Percentiles rank a stretch among this genome's conserved stretches.
These are phyloP conservation scores for Hansenula sp. DNA, from an alignment of 1,139 yeast species.

Conservation along the genomic window DNA sequence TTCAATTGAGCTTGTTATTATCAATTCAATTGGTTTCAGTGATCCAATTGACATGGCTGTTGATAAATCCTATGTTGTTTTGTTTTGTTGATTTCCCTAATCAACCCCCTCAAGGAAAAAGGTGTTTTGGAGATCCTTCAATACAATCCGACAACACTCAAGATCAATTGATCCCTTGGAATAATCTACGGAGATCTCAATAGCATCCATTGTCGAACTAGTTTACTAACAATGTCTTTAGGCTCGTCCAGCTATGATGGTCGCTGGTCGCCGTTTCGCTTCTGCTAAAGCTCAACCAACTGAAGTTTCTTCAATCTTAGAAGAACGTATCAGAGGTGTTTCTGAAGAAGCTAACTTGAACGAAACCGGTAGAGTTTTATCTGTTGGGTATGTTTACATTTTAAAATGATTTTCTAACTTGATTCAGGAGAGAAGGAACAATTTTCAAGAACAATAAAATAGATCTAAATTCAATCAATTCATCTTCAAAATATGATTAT, in stretches of 20 bases:
- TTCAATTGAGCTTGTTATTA: not conserved
- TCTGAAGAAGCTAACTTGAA: slow-evolving; percentile 96
- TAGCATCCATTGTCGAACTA: no score
- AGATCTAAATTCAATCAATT: no score
- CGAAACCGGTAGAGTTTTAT: slow-evolving; percentile 99
- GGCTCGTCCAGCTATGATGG: slow-evolving; percentile 71
- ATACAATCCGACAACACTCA: not conserved
- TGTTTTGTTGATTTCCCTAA: not conserved
- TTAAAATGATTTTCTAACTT: not conserved
- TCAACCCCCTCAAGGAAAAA: not conserved
- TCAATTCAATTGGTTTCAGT: not conserved
- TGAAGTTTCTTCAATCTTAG: slow-evolving; percentile 97
- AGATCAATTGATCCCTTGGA: not conserved
- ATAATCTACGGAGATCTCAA: not conserved
- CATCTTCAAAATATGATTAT: no score
- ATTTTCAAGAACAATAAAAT: not conserved
- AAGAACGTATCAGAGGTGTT: slow-evolving; percentile 99
- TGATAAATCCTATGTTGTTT: not conserved
- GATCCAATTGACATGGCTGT: not conserved
- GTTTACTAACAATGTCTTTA: slow-evolving; percentile 23
- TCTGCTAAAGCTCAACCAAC: slow-evolving; percentile 98
- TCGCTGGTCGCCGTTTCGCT: slow-evolving; percentile 77
- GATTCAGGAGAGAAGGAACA: not conserved
- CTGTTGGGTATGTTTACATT: slow-evolving; percentile 72
- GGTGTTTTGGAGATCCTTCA: no score